phyloP scores from a whole-genome alignment of 192 early-diverging fungal species.

The Backusella macrospora region DNA sequence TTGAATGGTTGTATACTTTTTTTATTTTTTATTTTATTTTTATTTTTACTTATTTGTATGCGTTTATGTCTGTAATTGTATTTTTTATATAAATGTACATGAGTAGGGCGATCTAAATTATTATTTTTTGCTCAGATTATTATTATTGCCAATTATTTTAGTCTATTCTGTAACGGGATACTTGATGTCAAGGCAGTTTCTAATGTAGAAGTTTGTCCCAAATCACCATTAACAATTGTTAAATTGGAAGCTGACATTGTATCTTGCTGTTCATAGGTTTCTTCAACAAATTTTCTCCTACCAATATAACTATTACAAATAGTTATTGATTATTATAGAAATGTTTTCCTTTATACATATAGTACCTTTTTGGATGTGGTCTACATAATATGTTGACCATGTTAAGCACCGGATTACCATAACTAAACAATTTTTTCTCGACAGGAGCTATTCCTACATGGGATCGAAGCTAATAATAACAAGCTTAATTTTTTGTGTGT shows the following conservation, averaged over 20 bases:
- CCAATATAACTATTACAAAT: constrained; percentile 13
- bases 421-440: constrained; percentile 52
- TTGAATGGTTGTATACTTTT: no score
- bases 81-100: no score
- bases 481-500: not conserved
- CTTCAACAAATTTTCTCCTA: constrained; percentile 18
- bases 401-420: constrained; percentile 51
- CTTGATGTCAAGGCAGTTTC: not conserved
- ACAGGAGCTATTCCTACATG: constrained; percentile 37
- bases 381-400: constrained; percentile 59
- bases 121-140: no score
- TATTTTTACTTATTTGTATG: no score
- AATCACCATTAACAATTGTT: constrained; percentile 3
- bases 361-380: constrained; percentile 52
- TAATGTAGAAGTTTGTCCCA: not conserved
- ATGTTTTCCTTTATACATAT: not conserved
- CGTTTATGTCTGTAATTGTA: no score
- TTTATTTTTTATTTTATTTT: no score
- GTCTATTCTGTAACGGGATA: not conserved
- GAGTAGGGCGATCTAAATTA: no score
- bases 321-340: not conserved
- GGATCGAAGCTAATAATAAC: constrained; percentile 3
- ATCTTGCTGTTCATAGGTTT: not conserved
- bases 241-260: not conserved
- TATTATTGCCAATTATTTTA: not conserved